A percentile compares a stretch with the other conserved stretches of the same genome.
These are phyloP conservation scores for Collybiopsis confluens DNA, from an alignment of 768 basidiomycete genomes.

Conservation along the genomic window DNA sequence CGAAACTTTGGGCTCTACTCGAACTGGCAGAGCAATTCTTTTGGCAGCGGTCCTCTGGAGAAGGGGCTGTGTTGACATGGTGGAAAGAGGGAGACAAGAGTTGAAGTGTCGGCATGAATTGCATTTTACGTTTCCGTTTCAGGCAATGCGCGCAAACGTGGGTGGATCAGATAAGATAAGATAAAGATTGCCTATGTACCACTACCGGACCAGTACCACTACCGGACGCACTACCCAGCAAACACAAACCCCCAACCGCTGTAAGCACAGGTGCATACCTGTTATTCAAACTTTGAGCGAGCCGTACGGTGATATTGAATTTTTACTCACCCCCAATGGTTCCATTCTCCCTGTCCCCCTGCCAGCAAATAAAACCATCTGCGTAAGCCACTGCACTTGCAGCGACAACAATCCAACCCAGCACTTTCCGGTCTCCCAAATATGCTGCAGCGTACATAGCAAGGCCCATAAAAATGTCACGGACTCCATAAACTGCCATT, in stretches of 20 bases:
- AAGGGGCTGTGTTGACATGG: slow-evolving; percentile 96
- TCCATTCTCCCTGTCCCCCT: not conserved
- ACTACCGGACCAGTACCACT: too few species aligned
- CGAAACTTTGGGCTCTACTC: slow-evolving; percentile 85
- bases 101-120: not conserved
- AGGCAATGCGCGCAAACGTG: slow-evolving; percentile 11
- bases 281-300: too few species aligned
- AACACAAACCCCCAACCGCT: not conserved
- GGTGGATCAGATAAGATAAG: slow-evolving; percentile 2
- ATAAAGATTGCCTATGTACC: not conserved
- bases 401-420: slow-evolving; percentile 13
- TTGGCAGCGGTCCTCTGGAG: slow-evolving; percentile 93
- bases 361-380: slow-evolving; percentile 7
- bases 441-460: slow-evolving; percentile 11
- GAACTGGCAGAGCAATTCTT: slow-evolving; percentile 94
- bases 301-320: too few species aligned
- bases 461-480: slow-evolving; percentile 14
- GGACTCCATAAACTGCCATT: slow-evolving; percentile 11
- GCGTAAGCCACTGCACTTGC: slow-evolving; percentile 11
- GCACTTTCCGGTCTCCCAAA: slow-evolving; percentile 10
- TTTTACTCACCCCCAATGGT: not conserved
- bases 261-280: not conserved
- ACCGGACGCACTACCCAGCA: not conserved
- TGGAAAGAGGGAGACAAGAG: slow-evolving; percentile 10
- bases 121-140: slow-evolving; percentile 12